Percentiles rank a stretch among this genome's conserved stretches.
Evolutionary conservation across 768 basidiomycete genomes (phyloP).

Genomic region (Suillus alpinus): DNA sequence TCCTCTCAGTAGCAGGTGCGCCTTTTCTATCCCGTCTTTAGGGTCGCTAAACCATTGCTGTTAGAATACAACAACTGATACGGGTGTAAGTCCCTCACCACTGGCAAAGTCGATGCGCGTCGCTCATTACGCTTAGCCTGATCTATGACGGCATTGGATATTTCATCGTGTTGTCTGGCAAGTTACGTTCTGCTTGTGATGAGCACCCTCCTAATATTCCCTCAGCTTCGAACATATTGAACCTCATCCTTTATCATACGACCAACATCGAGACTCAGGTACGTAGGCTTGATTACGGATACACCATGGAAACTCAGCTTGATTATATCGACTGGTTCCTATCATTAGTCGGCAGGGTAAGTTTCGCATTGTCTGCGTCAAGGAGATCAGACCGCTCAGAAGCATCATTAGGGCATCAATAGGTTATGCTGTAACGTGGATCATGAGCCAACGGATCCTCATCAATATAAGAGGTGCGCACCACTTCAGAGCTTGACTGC

Average conservation of each 20-base stretch:
- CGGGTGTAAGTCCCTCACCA: conserved; percentile 21
- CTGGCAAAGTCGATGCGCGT: conserved; percentile 8
- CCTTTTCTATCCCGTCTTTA: neutral
- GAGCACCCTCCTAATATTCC: neutral
- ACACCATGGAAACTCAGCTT: conserved; percentile 1
- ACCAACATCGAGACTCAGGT: conserved; percentile 43
- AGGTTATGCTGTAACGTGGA: conserved; percentile 57
- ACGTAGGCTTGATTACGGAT: conserved; percentile 17
- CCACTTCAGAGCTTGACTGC: neutral
- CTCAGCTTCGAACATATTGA: conserved; percentile 49
- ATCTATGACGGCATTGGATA: conserved; percentile 67
- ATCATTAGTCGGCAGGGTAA: conserved; percentile 48
- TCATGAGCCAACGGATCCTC: conserved; percentile 58
- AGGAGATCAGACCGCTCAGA: neutral
- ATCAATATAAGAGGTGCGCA: conserved; percentile 52
- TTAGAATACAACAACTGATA: conserved; percentile 27
- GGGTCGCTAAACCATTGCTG: conserved; percentile 9
- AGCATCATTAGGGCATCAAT: conserved; percentile 43
- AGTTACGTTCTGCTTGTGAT: neutral
- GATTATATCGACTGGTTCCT: conserved; percentile 1
- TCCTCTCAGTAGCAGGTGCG: conserved; percentile 24
- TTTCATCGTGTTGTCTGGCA: conserved; percentile 54
- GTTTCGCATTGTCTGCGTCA: conserved; percentile 11
- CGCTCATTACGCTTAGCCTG: conserved; percentile 42
- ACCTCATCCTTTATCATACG: conserved; percentile 47